These are phyloP conservation scores for Plantago coronopus DNA, from an alignment of 305 asterid genomes.

Conservation along the genomic window DNA sequence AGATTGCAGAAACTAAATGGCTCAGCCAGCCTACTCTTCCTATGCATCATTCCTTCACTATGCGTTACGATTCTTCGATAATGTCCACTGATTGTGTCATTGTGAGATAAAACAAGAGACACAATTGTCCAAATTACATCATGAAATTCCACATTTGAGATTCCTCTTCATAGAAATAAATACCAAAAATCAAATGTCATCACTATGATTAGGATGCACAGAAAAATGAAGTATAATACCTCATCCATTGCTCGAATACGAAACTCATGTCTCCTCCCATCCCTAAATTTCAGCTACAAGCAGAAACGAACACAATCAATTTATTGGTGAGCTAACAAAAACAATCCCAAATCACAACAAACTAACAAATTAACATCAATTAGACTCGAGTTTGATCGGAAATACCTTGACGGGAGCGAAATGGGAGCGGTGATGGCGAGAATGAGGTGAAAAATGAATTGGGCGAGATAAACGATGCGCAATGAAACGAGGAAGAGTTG, in stretches of 20 bases:
- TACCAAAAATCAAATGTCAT: too few species aligned
- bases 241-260: slow-evolving; percentile 58
- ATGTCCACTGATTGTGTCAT: background rate
- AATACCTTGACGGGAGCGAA: background rate
- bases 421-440: slow-evolving; percentile 10
- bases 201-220: too few species aligned
- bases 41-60: too few species aligned
- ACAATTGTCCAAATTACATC: too few species aligned
- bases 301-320: slow-evolving; percentile 8
- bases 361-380: background rate
- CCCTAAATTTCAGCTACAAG: slow-evolving; percentile 29
- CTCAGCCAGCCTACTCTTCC: too few species aligned
- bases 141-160: too few species aligned
- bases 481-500: slow-evolving; percentile 25
- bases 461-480: slow-evolving; percentile 26
- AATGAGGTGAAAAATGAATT: slow-evolving; percentile 29
- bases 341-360: slow-evolving; percentile 8
- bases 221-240: slow-evolving; percentile 30
- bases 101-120: background rate
- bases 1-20: too few species aligned
- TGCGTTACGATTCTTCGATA: background rate
- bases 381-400: slow-evolving; percentile 35
- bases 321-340: slow-evolving; percentile 3
- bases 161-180: too few species aligned
- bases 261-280: slow-evolving; percentile 6